Evolutionary conservation across 129 eudicot genomes (phyloP).

Genomic region (Chrysanthemum seticuspe): DNA sequence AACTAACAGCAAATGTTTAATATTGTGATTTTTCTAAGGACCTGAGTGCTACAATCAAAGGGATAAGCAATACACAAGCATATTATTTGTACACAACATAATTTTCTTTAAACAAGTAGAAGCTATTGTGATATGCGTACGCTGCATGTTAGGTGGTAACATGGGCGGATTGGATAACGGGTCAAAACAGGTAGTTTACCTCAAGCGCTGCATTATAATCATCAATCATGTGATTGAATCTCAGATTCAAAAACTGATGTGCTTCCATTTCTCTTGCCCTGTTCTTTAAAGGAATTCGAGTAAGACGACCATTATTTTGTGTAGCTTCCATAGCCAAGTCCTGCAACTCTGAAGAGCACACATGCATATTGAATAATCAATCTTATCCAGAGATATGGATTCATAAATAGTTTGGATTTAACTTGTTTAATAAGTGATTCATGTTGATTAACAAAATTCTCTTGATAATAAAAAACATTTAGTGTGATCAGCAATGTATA

Average conservation of each 20-base stretch:
- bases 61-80: too few relatives aligned
- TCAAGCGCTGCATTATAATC: slow-evolving; percentile 36
- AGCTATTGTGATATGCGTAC: too few relatives aligned
- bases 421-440: too few relatives aligned
- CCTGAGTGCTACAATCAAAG: too few relatives aligned
- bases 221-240: slow-evolving; percentile 39
- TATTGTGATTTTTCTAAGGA: too few relatives aligned
- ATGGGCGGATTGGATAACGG: too few relatives aligned
- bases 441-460: neutral
- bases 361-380: neutral
- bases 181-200: slow-evolving; percentile 31
- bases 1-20: too few relatives aligned
- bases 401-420: too few relatives aligned
- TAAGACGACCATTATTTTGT: slow-evolving; percentile 66
- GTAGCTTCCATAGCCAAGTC: slow-evolving; percentile 62
- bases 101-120: too few relatives aligned
- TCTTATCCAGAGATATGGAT: too few relatives aligned
- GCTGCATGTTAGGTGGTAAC: slow-evolving; percentile 5
- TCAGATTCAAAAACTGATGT: slow-evolving; percentile 54
- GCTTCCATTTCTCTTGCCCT: slow-evolving; percentile 58
- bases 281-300: slow-evolving; percentile 60
- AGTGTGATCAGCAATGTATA: too few relatives aligned
- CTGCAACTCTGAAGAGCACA: slow-evolving; percentile 49
- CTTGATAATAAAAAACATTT: neutral
- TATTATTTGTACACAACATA: too few relatives aligned